Evolutionary conservation across 2,329 filamentous ascomycete genomes (phyloP), one percentile per base, ranked within the genome.

Genomic region (Anisogramma anomala): DNA sequence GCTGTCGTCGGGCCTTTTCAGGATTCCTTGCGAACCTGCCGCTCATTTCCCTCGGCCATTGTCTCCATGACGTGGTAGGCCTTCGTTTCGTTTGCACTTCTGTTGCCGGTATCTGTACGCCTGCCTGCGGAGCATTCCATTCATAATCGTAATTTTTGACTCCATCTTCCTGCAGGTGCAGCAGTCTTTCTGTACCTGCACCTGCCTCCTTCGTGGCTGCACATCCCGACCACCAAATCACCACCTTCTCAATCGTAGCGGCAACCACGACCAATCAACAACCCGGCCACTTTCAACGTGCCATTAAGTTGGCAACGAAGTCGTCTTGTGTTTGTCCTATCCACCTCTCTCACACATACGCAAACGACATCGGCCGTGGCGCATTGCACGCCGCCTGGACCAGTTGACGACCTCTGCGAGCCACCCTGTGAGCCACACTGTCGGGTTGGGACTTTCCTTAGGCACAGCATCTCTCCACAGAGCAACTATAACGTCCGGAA

Each of bases 371-470:
- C 14, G 30, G 3, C n/a, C 20, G n/a, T n/a, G n/a, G n/a, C n/a
- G n/a, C n/a, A n/a, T n/a, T n/a, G n/a, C n/a, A 41, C 31, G 10
- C 26, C 31, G 14, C 18, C 23, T 19, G 22, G 14, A 41, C 20
- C 31, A 32, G 35, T 36, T 33, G 42, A 34, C 31, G 42, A 34
- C 30, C 26, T 25, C 18, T 8, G 14, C 30, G 19, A 34, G 31
- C 23, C 15, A 27, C 8, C 13, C 36, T 35, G 7, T 39, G 19
- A 33, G 26, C 32, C 32, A 28, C 19, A 41, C 39, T 49, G 48
- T 49, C 49, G 43, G 49, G 50, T 49, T 51, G 44, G 48, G 41
- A 42, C 37, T 41, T 48, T 39, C 37, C 33, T 39, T 32, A 35
- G 18, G 36, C 28, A 11, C 42, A 43, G 31, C 42, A 47, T 39